Evolutionary conservation across 192 early-diverging fungal genomes (phyloP).

Genomic region (Backusella circina): DNA sequence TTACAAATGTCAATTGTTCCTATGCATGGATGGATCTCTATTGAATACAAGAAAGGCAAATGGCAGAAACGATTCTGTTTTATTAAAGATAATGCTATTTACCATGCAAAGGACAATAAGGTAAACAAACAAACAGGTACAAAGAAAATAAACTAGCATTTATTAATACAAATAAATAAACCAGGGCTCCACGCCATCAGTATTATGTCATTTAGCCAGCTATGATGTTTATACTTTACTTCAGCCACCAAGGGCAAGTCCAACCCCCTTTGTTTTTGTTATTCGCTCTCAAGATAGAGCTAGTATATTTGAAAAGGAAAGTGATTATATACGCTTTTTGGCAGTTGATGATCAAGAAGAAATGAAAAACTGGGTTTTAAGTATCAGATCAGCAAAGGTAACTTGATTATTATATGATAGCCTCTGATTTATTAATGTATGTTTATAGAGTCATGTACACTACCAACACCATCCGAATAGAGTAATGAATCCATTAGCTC

Average conservation of each 20-base stretch:
- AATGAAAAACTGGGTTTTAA: slow-evolving; percentile 68
- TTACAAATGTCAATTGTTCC: slow-evolving; percentile 26
- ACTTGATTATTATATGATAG: neutral
- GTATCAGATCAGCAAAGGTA: slow-evolving; percentile 68
- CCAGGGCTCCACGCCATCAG: neutral
- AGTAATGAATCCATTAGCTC: slow-evolving; percentile 10
- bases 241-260: slow-evolving; percentile 61
- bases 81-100: slow-evolving; percentile 60
- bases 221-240: slow-evolving; percentile 83
- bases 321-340: slow-evolving; percentile 77
- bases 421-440: neutral
- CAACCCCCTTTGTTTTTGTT: slow-evolving; percentile 78
- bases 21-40: slow-evolving; percentile 55
- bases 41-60: slow-evolving; percentile 78
- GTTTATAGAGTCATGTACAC: neutral
- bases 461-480: neutral
- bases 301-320: slow-evolving; percentile 78
- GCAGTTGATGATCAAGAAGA: slow-evolving; percentile 61
- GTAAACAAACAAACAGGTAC: slow-evolving; percentile 40
- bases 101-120: slow-evolving; percentile 64
- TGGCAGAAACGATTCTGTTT: slow-evolving; percentile 78
- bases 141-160: slow-evolving; percentile 4
- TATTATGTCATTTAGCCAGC: slow-evolving; percentile 57
- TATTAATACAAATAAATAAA: neutral
- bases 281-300: slow-evolving; percentile 77